phyloP scores from a whole-genome alignment of 805 yeast genomes.

The Suhomyces emberorum region DNA sequence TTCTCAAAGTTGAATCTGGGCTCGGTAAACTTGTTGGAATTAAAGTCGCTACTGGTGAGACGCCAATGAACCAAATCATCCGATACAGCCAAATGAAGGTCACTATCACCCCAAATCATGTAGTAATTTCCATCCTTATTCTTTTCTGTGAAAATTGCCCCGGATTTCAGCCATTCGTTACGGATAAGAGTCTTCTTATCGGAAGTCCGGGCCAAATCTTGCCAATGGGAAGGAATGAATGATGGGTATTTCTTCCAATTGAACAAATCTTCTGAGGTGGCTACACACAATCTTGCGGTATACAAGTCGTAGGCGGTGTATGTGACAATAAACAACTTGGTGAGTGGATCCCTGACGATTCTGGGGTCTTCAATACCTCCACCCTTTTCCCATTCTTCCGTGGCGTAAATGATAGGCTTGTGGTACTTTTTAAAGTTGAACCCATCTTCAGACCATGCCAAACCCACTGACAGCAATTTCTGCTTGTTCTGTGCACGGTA shows the following conservation, averaged over 20 bases:
- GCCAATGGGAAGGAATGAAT: conserved; percentile 29
- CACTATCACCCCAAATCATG: conserved; percentile 45
- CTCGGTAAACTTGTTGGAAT: conserved; percentile 21
- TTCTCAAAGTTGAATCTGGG: conserved; percentile 30
- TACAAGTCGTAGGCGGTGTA: conserved; percentile 38
- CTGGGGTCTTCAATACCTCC: conserved; percentile 46
- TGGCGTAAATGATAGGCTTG: conserved; percentile 32
- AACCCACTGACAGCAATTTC: conserved; percentile 33
- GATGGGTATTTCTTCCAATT: conserved; percentile 39
- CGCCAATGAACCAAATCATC: conserved; percentile 35
- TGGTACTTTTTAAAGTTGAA: conserved; percentile 27
- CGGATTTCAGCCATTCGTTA: conserved; percentile 40
- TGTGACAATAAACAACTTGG: conserved; percentile 35
- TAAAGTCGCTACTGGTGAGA: conserved; percentile 17
- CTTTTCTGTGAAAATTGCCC: conserved; percentile 35
- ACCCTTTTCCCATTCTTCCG: conserved; percentile 37
- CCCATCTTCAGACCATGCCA: conserved; percentile 43
- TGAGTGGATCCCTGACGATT: conserved; percentile 34
- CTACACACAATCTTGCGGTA: conserved; percentile 39
- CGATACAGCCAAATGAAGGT: conserved; percentile 35
- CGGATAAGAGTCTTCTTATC: conserved; percentile 26
- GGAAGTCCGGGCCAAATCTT: conserved; percentile 27
- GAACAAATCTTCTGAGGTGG: conserved; percentile 33
- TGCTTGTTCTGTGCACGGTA: conserved; percentile 38
- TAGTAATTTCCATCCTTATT: conserved; percentile 33